Evolutionary conservation across 768 basidiomycete genomes (phyloP), one percentile per base, ranked within the genome.

Genomic region (Royoungia palumana): DNA sequence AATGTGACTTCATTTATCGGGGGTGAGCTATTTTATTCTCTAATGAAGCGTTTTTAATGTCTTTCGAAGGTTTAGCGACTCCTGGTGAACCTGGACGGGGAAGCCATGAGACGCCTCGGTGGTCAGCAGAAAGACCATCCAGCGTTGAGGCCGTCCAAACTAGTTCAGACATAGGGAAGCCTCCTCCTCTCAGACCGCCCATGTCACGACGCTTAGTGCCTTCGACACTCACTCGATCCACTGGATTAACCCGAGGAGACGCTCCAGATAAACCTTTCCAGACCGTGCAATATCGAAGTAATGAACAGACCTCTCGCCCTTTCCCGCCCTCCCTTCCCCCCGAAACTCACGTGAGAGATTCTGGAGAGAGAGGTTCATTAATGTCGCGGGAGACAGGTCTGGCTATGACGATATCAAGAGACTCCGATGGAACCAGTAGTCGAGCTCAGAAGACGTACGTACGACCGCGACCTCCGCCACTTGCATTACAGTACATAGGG

Each of bases 1-100:
- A 85, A 87, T 49, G 83, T 87, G 17, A 88, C 85, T 14, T 87
- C 86, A 1, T 87, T 88, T 60, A 85, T 88, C 54, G 80, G 69
- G 36, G 63, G 77, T 76, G 49, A 50, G 76, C 55, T 25, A 19
- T 44, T 55, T 28, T 5, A 34, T 9, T 5, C 34, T 28, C 37
- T 36, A 30, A 46, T 27, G 24, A 11, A 17, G 2, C 10, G 22
- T 25, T 21, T 37, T 43, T 60, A 37, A 66, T 34, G 9, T 28
- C 17, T 7, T 47, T 28, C 4, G 5, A 44, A 76, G 75, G 65
- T 51, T 40, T 75, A 42, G 69, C 71, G 4, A 59, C 63, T 16
- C 71, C 70, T 19, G 41, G 32, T 2, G 54, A 47, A 13, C 53
- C 49, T 35, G 47, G 50, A 32, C 57, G 51, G 41, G 55, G 17